These are phyloP conservation scores for Sphaerulina vaccinii DNA, from an alignment of 2,329 filamentous ascomycete species.

Conservation along the genomic window DNA sequence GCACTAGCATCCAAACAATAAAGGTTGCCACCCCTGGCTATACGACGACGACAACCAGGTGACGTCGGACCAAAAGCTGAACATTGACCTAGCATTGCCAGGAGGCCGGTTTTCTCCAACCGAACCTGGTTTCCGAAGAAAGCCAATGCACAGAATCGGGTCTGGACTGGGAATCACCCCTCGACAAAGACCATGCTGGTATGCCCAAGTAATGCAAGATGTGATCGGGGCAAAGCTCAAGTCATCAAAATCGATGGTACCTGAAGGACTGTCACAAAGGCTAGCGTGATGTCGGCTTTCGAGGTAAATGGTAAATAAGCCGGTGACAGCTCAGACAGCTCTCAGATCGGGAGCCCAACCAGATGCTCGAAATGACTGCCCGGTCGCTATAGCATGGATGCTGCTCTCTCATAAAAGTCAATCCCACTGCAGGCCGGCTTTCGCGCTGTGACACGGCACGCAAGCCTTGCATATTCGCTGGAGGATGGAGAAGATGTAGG, in stretches of 20 bases:
- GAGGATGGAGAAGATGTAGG: neutral
- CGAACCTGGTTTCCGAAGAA: neutral
- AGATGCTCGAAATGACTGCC: neutral
- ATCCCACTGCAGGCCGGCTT: conserved; percentile 7
- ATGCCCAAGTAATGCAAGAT: too few species aligned
- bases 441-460: conserved; percentile 7
- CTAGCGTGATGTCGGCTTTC: neutral
- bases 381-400: conserved; percentile 2
- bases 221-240: neutral
- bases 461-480: conserved; percentile 10
- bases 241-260: too few species aligned
- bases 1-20: neutral
- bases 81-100: neutral
- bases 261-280: neutral
- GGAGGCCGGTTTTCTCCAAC: neutral
- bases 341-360: neutral
- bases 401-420: conserved; percentile 8
- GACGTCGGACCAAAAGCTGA: neutral
- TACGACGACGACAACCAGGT: conserved; percentile 4
- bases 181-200: too few species aligned
- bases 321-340: neutral
- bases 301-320: neutral
- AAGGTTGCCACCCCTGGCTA: conserved; percentile 4
- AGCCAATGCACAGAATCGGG: neutral
- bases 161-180: too few species aligned